phyloP scores from a whole-genome alignment of 768 basidiomycete species.

The Amyloporia xantha region DNA sequence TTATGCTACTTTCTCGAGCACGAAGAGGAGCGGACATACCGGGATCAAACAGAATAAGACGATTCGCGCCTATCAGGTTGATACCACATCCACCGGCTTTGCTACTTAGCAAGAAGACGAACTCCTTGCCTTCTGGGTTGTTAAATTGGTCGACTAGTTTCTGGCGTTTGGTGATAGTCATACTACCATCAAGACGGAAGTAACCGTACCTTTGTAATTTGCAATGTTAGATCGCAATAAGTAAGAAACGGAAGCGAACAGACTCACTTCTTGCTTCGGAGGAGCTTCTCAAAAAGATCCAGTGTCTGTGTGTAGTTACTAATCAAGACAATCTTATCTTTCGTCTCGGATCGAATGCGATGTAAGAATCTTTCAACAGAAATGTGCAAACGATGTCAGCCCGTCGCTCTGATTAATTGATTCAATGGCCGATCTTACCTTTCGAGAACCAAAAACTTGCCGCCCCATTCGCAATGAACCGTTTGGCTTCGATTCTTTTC shows the following conservation, averaged over 20 bases:
- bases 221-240: constrained; percentile 7
- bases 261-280: constrained; percentile 73
- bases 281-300: constrained; percentile 86
- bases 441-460: constrained; percentile 91
- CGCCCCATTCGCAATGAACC: constrained; percentile 78
- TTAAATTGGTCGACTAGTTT: constrained; percentile 97
- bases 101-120: constrained; percentile 89
- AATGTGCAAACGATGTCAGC: neutral
- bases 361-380: constrained; percentile 64
- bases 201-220: constrained; percentile 64
- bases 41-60: constrained; percentile 93
- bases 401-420: neutral
- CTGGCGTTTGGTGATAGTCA: constrained; percentile 87
- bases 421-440: constrained; percentile 44
- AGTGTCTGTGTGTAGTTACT: constrained; percentile 96
- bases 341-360: constrained; percentile 72
- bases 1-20: no score
- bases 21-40: no score
- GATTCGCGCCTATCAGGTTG: constrained; percentile 93
- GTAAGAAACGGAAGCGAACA: neutral
- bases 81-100: constrained; percentile 97
- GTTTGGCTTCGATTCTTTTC: constrained; percentile 37
- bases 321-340: constrained; percentile 93
- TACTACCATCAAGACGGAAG: constrained; percentile 91
- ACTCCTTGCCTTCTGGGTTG: constrained; percentile 87